Base-by-base conservation (phyloP, 441 rosid species). In the Bocquillonia castaneifolia region DNA sequence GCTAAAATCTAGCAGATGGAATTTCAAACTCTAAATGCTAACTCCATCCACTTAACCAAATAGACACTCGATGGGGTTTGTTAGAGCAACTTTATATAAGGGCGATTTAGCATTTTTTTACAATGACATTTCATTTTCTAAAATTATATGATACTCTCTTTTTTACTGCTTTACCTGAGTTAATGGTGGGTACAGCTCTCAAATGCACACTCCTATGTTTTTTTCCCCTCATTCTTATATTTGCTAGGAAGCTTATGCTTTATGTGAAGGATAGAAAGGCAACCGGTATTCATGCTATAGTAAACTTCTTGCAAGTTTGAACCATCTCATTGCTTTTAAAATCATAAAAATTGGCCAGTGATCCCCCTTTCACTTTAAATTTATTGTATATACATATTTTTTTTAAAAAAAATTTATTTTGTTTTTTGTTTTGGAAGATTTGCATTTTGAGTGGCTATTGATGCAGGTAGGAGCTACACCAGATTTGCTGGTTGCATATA, bases 401-500 rank as follows among this genome's bases (percentile, higher is more conserved):
- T 40, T 3, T 34, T 36, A 7, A 5, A 6, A 42, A 42, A 6
- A 14, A 12, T 42, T 42, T 48, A 6, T 31, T 22, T 52, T 9
- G 23, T 14, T 18, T 36, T 63, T 23, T 3, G 17, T 32, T 28
- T 10, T 36, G 22, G 36, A 13, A 47, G 26, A 64, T 58, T 31
- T 32, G 15, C 53, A 47, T 59, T 28, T 32, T 40, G 56, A 60
- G 50, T 68, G 62, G 47, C 63, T 65, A 78, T 70, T 70, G 26
- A 54, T 80, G 75, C 82, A 95, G 98, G 95, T 95, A 75, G 98
- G 98, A 78, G 97, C 96, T 64, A 87, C 98, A 47, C 91, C 98
- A 17, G 99, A 92, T 83, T 83, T 90, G 74, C 88, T 95, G 98
- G 94, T 95, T 73, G 94, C 96, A 26, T 92, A 88, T 72, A 79